phyloP scores from a whole-genome alignment of 768 basidiomycete species.

The Boletus rufocinnamomeus region DNA sequence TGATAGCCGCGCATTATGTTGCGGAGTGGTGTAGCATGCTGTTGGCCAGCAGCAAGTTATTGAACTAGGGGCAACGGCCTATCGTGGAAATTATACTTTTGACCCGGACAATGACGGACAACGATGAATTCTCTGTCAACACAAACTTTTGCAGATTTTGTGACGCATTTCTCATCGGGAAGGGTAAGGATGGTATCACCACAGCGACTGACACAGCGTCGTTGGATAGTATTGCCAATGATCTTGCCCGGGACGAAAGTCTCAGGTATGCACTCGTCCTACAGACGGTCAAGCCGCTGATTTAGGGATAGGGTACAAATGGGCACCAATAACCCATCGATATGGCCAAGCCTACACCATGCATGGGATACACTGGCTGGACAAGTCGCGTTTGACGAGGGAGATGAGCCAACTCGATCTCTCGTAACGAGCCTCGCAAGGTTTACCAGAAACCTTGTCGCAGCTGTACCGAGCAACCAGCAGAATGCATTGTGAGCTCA shows the following conservation, averaged over 20 bases:
- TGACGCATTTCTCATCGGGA: conserved; percentile 40
- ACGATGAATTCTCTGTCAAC: conserved; percentile 13
- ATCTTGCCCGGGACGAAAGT: conserved; percentile 49
- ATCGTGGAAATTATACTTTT: conserved; percentile 11
- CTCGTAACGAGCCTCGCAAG: conserved; percentile 60
- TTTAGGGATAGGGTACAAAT: conserved; percentile 33
- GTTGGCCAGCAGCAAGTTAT: not conserved
- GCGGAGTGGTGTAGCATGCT: conserved; percentile 1
- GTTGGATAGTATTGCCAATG: conserved; percentile 54
- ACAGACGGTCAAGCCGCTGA: not conserved
- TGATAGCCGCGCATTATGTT: conserved; percentile 56
- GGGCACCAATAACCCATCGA: conserved; percentile 41
- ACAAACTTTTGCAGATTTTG: conserved; percentile 45
- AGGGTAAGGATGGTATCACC: conserved; percentile 20
- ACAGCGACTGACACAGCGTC: conserved; percentile 26
- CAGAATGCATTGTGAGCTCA: conserved; percentile 64
- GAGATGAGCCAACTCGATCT: conserved; percentile 36
- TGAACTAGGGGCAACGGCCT: not conserved
- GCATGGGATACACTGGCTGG: conserved; percentile 49
- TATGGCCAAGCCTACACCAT: conserved; percentile 57
- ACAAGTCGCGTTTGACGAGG: conserved; percentile 39
- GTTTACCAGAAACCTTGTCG: conserved; percentile 84
- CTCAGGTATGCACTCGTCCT: conserved; percentile 32
- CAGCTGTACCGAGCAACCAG: conserved; percentile 75
- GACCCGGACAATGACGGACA: conserved; percentile 1